Evolutionary conservation across 805 yeast genomes (phyloP), one percentile per base, ranked within the genome.

Genomic region (Cyberlindnera maclurae): DNA sequence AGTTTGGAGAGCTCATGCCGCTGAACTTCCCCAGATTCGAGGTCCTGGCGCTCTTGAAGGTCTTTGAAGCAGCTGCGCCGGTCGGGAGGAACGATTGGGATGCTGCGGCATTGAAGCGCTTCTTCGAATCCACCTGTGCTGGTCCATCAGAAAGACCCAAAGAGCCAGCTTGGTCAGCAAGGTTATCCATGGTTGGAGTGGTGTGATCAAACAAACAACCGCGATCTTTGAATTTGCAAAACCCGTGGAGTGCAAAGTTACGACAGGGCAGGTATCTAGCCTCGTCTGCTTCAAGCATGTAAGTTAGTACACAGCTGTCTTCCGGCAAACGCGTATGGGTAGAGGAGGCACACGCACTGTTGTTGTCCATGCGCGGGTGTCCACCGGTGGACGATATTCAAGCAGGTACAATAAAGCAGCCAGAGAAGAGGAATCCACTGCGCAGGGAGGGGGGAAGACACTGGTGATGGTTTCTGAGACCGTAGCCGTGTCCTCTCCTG

Each of bases 201-300:
- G 13, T 10, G 26, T 26, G 22, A 36, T 75, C 77, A 55, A 85
- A 87, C 3, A 80, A 82, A 56, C 96, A 87, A 10, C 95, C 95
- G 52, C 85, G 86, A 49, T 82, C 82, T 51, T 84, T 88, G 62
- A 74, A 86, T 58, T 85, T 85, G 66, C 96, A 87, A 52, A 73
- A 85, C 4, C 96, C 96, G 64, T 86, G 87, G 26, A 85, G 84
- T 34, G 81, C 75, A 39, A 86, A 79, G 52, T 87, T 87, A 57
- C 88, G 73, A 62, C 96, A 87, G 40, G 82, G 88, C 22, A 86
- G 79, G 42, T 79, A 79, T 58, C 75, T 80, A 6, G 89, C 88
- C 70, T 71, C 64, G 15, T 65, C 70, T 20, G 8, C 24, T 20
- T 20, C 8, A 20, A 6, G 24, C 24, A 5, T 8, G 24, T 8